A percentile compares a stretch with the other conserved stretches of the same genome.
These are phyloP conservation scores for Termitomyces sp. DNA, from an alignment of 768 basidiomycete genomes.

Conservation along the genomic window DNA sequence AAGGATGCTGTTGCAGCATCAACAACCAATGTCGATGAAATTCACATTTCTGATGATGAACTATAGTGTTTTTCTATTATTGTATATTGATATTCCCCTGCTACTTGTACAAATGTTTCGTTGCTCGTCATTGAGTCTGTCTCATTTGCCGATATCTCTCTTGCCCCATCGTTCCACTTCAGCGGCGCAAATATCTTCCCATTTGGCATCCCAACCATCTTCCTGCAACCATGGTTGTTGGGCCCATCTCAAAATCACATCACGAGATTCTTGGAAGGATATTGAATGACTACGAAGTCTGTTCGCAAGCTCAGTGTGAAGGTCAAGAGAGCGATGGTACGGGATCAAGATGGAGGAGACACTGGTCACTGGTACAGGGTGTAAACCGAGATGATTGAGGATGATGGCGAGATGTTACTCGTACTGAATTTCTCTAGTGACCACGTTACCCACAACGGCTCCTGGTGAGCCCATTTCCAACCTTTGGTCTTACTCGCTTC, in stretches of 20 bases:
- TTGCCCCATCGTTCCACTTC: slow-evolving; percentile 71
- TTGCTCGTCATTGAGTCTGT: slow-evolving; percentile 4
- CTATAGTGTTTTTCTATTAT: slow-evolving; percentile 39
- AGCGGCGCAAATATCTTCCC: slow-evolving; percentile 75
- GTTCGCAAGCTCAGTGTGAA: slow-evolving; percentile 51
- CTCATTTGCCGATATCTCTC: slow-evolving; percentile 2
- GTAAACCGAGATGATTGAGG: background rate
- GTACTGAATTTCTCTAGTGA: slow-evolving; percentile 72
- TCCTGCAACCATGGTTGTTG: slow-evolving; percentile 65
- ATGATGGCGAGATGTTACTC: slow-evolving; percentile 9
- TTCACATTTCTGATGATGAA: slow-evolving; percentile 85
- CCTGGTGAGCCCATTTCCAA: slow-evolving; percentile 61
- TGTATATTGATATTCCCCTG: slow-evolving; percentile 6
- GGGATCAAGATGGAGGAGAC: slow-evolving; percentile 51
- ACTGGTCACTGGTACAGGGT: slow-evolving; percentile 38
- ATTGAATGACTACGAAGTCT: slow-evolving; percentile 57
- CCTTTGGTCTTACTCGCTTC: slow-evolving; percentile 73
- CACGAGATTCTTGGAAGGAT: slow-evolving; percentile 65
- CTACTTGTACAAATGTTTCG: slow-evolving; percentile 6
- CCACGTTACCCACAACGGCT: slow-evolving; percentile 82
- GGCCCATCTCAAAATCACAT: slow-evolving; percentile 59
- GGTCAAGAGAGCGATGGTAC: slow-evolving; percentile 61
- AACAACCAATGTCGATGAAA: slow-evolving; percentile 69
- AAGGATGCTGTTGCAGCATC: slow-evolving; percentile 25
- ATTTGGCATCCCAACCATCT: slow-evolving; percentile 60